phyloP scores from a whole-genome alignment of 2,329 filamentous ascomycete genomes.

The Penicillium psychrosexuale region DNA sequence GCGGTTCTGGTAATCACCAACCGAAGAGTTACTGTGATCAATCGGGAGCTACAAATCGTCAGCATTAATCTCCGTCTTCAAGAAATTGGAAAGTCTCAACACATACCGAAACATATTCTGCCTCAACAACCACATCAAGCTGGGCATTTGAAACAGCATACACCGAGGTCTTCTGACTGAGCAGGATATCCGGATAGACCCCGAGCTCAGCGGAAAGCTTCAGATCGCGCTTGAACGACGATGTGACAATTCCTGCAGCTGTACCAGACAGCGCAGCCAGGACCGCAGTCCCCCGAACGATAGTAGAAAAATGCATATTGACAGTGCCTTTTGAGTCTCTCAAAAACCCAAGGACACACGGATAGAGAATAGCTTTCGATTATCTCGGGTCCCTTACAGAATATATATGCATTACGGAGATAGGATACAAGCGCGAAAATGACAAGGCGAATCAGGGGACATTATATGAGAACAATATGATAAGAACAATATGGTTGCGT shows the following conservation, averaged over 20 bases:
- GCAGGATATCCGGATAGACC: conserved; percentile 12
- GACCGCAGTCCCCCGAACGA: background rate
- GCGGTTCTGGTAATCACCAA: conserved; percentile 53
- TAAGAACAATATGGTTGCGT: conserved; percentile 18
- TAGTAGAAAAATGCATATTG: conserved; percentile 9
- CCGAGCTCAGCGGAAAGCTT: conserved; percentile 20
- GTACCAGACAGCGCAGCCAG: conserved; percentile 12
- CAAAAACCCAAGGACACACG: background rate
- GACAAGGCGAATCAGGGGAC: background rate
- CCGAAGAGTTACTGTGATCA: conserved; percentile 33
- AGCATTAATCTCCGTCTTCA: background rate
- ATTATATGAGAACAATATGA: conserved; percentile 11
- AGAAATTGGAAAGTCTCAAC: accelerated
- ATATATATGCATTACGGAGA: conserved; percentile 10
- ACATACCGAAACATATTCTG: conserved; percentile 14
- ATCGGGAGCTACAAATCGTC: conserved; percentile 29
- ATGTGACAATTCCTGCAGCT: background rate
- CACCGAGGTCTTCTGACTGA: conserved; percentile 4
- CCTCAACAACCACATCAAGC: background rate
- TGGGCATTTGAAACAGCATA: background rate
- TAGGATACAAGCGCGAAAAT: background rate
- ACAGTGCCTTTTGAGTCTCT: background rate
- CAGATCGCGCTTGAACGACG: conserved; percentile 14
- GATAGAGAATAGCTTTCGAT: background rate
- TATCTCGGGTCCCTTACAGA: background rate